phyloP scores from a whole-genome alignment of 2,329 filamentous ascomycete genomes.

The Fusarium coffeatum region DNA sequence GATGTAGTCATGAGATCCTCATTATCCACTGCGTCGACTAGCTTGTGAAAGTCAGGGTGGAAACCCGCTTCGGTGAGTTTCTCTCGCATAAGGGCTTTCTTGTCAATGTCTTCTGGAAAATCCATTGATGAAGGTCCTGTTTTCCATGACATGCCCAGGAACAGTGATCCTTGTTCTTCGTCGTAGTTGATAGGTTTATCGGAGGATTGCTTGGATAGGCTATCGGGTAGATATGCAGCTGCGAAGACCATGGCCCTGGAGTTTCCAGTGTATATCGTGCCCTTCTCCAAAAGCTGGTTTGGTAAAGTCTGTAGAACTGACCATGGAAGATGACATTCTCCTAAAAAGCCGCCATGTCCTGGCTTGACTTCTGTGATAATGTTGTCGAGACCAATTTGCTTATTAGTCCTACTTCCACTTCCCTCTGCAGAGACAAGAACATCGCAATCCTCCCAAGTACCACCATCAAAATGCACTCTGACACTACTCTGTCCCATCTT shows the following conservation, averaged over 20 bases:
- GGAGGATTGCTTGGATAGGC: rapidly evolving
- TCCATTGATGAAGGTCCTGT: neutral
- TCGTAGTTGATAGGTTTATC: neutral
- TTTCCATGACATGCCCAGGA: neutral
- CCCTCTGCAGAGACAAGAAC: neutral
- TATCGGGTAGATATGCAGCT: neutral
- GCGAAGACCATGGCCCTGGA: neutral
- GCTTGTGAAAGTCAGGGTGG: neutral
- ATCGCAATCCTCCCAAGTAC: neutral
- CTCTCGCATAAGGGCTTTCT: neutral
- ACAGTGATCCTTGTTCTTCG: neutral
- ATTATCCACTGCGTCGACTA: neutral
- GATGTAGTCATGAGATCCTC: neutral
- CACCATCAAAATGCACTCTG: neutral
- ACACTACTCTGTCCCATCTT: neutral
- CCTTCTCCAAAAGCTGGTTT: neutral
- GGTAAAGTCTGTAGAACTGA: neutral
- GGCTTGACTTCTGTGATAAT: neutral
- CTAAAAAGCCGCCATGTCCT: neutral
- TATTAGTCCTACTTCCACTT: neutral
- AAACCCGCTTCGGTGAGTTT: neutral
- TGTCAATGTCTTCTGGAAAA: neutral
- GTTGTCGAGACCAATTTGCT: neutral
- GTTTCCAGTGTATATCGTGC: neutral
- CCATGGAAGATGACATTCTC: neutral